Conservation (phyloP, 306 rosid species). For the Begonia peltatifolia region DNA sequence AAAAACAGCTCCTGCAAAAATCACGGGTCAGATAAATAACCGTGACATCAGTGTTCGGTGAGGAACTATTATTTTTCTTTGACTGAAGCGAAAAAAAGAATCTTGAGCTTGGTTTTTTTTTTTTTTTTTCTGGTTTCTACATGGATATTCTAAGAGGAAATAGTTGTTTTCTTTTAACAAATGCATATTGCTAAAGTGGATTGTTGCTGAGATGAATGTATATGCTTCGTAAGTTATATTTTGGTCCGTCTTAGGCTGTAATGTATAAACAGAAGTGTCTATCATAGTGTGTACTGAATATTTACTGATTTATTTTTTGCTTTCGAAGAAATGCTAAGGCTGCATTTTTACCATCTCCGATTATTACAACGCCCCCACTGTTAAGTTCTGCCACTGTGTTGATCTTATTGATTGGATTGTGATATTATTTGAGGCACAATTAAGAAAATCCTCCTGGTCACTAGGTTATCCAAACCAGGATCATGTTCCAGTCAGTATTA, state of each 20-base stretch:
- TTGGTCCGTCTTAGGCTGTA: not conserved
- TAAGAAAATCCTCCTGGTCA: too few relatives aligned
- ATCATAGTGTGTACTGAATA: too few relatives aligned
- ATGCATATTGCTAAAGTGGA: not conserved
- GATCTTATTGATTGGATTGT: too few relatives aligned
- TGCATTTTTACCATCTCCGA: too few relatives aligned
- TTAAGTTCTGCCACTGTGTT: too few relatives aligned
- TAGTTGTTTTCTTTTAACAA: constrained; percentile 22
- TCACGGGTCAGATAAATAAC: constrained; percentile 34
- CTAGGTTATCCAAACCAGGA: too few relatives aligned
- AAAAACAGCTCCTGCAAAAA: constrained; percentile 27
- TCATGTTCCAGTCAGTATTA: too few relatives aligned
- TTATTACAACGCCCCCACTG: too few relatives aligned
- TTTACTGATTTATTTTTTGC: too few relatives aligned
- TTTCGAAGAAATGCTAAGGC: too few relatives aligned
- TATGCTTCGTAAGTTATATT: not conserved
- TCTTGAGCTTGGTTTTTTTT: constrained; percentile 11
- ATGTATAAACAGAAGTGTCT: too few relatives aligned
- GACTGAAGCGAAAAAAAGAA: constrained; percentile 19
- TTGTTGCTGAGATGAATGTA: not conserved
- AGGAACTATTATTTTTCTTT: constrained; percentile 28
- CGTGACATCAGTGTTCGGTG: constrained; percentile 56
- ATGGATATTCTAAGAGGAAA: constrained; percentile 20
- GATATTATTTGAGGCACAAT: too few relatives aligned
- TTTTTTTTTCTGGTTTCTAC: not conserved